Evolutionary conservation across 2,329 filamentous ascomycete species (phyloP).

Genomic region (Falciphora oryzae): DNA sequence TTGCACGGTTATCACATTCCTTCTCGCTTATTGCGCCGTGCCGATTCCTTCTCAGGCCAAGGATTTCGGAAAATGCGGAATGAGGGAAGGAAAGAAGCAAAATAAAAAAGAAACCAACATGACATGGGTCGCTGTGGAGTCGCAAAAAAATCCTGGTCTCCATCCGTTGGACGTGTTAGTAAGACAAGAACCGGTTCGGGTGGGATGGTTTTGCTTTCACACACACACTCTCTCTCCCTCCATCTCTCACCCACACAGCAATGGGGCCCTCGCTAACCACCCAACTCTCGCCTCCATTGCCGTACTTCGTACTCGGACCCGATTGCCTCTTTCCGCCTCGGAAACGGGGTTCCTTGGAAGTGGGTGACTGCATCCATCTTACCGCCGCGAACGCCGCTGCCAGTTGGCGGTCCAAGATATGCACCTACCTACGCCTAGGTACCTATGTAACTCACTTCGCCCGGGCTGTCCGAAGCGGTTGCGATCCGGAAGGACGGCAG

Average conservation of each 20-base stretch:
- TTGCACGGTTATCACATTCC: neutral
- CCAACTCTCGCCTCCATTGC: neutral
- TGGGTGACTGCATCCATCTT: neutral
- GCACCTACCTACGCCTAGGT: no score
- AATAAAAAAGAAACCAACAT: neutral
- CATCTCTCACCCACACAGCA: no score
- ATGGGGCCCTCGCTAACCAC: neutral
- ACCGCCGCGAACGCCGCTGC: neutral
- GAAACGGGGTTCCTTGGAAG: neutral
- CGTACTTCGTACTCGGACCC: neutral
- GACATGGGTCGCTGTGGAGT: neutral
- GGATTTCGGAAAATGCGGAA: neutral
- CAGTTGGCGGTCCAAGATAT: no score
- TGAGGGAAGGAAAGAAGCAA: no score
- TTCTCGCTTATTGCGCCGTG: neutral
- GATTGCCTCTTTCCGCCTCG: neutral
- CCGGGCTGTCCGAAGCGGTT: no score
- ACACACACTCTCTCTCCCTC: no score
- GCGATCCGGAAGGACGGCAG: no score
- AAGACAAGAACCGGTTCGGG: neutral
- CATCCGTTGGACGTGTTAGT: neutral
- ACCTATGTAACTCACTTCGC: no score
- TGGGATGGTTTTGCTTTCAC: neutral
- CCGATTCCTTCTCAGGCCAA: neutral
- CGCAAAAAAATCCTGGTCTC: neutral